Conservation (phyloP, 2,329 filamentous ascomycete genomes). For the Fusarium cicatricum region DNA sequence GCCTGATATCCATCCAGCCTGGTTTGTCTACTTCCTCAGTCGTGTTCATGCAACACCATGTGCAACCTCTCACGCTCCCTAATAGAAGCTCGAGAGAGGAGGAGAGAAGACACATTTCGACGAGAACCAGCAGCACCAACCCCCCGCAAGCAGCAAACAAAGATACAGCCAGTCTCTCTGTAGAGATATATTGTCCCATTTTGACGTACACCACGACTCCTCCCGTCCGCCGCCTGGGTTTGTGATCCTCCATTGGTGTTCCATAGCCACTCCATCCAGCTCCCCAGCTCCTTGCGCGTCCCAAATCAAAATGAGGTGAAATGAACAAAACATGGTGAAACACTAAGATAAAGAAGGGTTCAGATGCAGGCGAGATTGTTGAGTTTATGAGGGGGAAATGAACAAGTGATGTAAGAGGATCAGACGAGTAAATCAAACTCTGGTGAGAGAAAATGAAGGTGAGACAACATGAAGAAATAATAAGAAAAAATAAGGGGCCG, state of each 20-base stretch:
- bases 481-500: slow-evolving; percentile 23
- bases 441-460: slow-evolving; percentile 1
- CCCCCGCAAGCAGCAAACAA: slow-evolving; percentile 32
- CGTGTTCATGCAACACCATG: background rate
- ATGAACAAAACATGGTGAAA: slow-evolving; percentile 31
- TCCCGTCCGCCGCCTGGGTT: slow-evolving; percentile 32
- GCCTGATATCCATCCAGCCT: too few species aligned
- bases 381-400: slow-evolving; percentile 17
- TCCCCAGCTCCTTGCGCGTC: slow-evolving; percentile 41
- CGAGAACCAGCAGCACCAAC: slow-evolving; percentile 25
- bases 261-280: slow-evolving; percentile 37
- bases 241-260: slow-evolving; percentile 15
- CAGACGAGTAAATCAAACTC: slow-evolving; percentile 16
- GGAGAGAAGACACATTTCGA: slow-evolving; percentile 10
- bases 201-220: slow-evolving; percentile 43
- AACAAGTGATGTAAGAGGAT: slow-evolving; percentile 19
- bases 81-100: background rate
- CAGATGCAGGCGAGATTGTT: slow-evolving; percentile 4
- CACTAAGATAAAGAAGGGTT: slow-evolving; percentile 3
- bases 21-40: background rate
- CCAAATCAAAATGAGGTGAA: slow-evolving; percentile 34
- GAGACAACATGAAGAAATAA: slow-evolving; percentile 15
- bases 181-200: slow-evolving; percentile 34
- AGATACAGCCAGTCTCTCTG: slow-evolving; percentile 34
- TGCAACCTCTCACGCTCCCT: background rate